phyloP scores from a whole-genome alignment of 2,329 filamentous ascomycete genomes.

The Fusarium odoratissimum region DNA sequence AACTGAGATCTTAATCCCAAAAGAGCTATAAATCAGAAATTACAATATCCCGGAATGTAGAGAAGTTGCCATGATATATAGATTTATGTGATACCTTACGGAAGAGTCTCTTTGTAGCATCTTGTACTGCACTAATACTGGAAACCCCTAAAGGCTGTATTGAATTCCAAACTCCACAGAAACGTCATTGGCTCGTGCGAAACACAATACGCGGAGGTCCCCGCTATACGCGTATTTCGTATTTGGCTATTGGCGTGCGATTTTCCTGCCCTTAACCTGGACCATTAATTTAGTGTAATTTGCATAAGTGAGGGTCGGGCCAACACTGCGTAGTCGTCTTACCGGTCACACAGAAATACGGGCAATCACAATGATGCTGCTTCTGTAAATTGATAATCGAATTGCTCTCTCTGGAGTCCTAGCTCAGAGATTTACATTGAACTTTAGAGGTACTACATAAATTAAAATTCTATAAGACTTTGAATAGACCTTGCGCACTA shows the following conservation, averaged over 20 bases:
- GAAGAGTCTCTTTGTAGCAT: fast-evolving
- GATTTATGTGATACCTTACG: too few species aligned
- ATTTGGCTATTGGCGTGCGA: not conserved
- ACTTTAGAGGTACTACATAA: not conserved
- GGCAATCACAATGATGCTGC: fast-evolving
- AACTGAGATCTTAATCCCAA: too few species aligned
- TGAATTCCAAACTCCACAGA: not conserved
- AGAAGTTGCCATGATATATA: too few species aligned
- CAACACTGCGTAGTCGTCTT: not conserved
- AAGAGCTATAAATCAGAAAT: too few species aligned
- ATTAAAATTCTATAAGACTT: not conserved
- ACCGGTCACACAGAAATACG: fast-evolving
- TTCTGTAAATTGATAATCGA: fast-evolving
- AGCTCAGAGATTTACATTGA: not conserved
- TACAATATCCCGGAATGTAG: too few species aligned
- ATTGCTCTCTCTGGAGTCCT: not conserved
- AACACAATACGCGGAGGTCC: not conserved
- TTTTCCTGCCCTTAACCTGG: not conserved
- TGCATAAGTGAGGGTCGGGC: not conserved
- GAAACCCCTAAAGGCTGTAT: not conserved
- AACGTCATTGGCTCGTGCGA: not conserved
- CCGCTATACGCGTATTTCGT: not conserved
- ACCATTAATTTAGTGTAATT: not conserved
- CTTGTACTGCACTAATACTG: not conserved
- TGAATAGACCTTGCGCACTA: not conserved